A percentile compares a stretch with the other conserved stretches of the same genome.
These are phyloP conservation scores for Apiospora phragmitis DNA, from an alignment of 2,329 filamentous ascomycete genomes.

Conservation along the genomic window DNA sequence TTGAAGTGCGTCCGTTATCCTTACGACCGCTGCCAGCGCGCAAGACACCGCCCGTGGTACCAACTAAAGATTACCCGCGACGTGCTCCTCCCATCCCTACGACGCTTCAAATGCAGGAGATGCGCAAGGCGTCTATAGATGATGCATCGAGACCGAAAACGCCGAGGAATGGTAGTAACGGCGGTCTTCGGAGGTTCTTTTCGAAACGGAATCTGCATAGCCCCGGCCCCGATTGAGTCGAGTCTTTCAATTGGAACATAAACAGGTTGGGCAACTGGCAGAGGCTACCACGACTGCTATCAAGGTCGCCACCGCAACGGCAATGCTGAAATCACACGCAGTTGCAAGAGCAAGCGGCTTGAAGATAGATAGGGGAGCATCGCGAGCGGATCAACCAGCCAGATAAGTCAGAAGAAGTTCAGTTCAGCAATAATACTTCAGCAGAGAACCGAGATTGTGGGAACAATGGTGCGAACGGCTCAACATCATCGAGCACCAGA, in stretches of 20 bases:
- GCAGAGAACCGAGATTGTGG: neutral
- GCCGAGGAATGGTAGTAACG: slow-evolving; percentile 5
- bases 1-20: slow-evolving; percentile 9
- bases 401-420: neutral
- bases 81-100: slow-evolving; percentile 7
- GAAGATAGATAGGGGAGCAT: neutral
- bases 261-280: neutral
- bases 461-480: neutral
- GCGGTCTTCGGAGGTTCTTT: slow-evolving; percentile 23
- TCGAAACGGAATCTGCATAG: slow-evolving; percentile 33
- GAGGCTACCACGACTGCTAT: neutral
- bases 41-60: slow-evolving; percentile 12
- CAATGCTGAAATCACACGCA: neutral
- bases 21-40: slow-evolving; percentile 12
- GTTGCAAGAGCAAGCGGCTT: neutral
- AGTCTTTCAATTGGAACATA: neutral
- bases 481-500: neutral
- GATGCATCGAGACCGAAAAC: neutral
- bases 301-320: neutral
- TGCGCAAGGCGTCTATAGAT: neutral
- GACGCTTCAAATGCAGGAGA: slow-evolving; percentile 14
- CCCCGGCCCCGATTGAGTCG: neutral
- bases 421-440: neutral
- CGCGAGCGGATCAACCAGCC: neutral
- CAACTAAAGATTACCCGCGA: slow-evolving; percentile 2